A percentile compares a stretch with the other conserved stretches of the same genome.
Conservation (phyloP, 1,284 basidiomycete species). For the Albatrellus sp. region DNA sequence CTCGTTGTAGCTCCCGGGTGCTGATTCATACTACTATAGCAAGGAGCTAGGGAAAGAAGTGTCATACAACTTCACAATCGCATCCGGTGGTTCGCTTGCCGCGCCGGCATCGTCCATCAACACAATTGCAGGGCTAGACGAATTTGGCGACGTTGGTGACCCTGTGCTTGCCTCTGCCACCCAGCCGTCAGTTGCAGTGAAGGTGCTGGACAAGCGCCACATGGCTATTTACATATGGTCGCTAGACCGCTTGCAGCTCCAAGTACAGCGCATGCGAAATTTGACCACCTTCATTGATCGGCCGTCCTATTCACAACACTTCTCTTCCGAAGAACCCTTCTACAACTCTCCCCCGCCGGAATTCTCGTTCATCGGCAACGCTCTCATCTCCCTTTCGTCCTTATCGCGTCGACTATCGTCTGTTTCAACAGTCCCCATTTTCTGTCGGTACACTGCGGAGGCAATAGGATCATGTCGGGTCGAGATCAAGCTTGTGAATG, state of each 20-base stretch:
- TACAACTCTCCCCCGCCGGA: conserved; percentile 77
- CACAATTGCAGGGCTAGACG: conserved; percentile 77
- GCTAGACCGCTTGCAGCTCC: conserved; percentile 76
- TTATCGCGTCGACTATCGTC: conserved; percentile 73
- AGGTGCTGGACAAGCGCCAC: conserved; percentile 81
- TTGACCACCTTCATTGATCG: conserved; percentile 86
- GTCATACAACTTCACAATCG: conserved; percentile 84
- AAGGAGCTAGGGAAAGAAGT: conserved; percentile 79
- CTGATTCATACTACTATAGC: conserved; percentile 26
- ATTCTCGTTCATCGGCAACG: conserved; percentile 87
- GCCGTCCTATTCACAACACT: conserved; percentile 87
- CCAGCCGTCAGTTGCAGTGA: conserved; percentile 81
- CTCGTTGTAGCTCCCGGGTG: too few species aligned
- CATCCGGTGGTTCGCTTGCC: conserved; percentile 72
- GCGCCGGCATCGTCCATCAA: conserved; percentile 78
- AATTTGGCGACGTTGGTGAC: conserved; percentile 88
- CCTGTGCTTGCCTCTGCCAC: conserved; percentile 55
- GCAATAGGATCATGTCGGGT: conserved; percentile 87
- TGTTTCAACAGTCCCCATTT: conserved; percentile 69
- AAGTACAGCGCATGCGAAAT: conserved; percentile 89
- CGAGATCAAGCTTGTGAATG: conserved; percentile 68
- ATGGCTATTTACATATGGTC: conserved; percentile 89
- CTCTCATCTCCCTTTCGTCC: conserved; percentile 72
- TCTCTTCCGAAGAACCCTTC: conserved; percentile 88
- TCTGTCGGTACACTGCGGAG: conserved; percentile 85